Conservation (phyloP, 2,329 filamentous ascomycete species). For the Diaporthe amygdali region DNA sequence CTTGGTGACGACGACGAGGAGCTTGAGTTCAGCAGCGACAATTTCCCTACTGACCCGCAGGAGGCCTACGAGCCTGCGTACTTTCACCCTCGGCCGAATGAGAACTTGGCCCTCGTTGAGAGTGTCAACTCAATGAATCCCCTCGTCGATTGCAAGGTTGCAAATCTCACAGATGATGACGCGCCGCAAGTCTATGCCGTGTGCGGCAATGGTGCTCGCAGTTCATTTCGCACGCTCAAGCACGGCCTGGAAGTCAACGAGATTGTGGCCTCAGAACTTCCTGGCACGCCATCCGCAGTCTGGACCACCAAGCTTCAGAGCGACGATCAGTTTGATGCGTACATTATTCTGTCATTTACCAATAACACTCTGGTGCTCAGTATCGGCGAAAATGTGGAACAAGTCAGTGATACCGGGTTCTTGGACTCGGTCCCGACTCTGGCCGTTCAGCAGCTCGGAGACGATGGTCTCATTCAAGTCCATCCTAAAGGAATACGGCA, state of each 20-base stretch:
- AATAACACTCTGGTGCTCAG: slow-evolving; percentile 91
- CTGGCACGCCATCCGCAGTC: slow-evolving; percentile 85
- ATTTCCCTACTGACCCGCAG: slow-evolving; percentile 77
- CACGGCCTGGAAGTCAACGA: slow-evolving; percentile 93
- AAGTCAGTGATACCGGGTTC: slow-evolving; percentile 93
- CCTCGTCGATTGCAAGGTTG: slow-evolving; percentile 87
- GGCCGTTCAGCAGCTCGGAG: slow-evolving; percentile 91
- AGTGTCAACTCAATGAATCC: slow-evolving; percentile 90
- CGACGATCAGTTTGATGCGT: slow-evolving; percentile 86
- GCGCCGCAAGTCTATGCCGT: slow-evolving; percentile 96
- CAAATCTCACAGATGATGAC: slow-evolving; percentile 89
- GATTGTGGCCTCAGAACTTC: slow-evolving; percentile 92
- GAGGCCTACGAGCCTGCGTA: slow-evolving; percentile 79
- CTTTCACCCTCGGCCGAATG: slow-evolving; percentile 79
- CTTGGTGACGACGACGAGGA: slow-evolving; percentile 95
- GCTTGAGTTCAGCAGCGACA: slow-evolving; percentile 81
- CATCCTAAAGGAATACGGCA: slow-evolving; percentile 96
- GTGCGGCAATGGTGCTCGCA: slow-evolving; percentile 86
- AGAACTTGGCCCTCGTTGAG: slow-evolving; percentile 86
- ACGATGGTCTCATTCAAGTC: slow-evolving; percentile 91
- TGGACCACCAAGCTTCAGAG: slow-evolving; percentile 92
- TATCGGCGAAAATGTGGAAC: slow-evolving; percentile 95
- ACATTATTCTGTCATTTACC: slow-evolving; percentile 92
- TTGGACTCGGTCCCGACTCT: slow-evolving; percentile 86
- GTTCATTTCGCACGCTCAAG: slow-evolving; percentile 88